These are phyloP conservation scores for Jasminum sambac DNA, from an alignment of 257 asterid species.

Conservation along the genomic window DNA sequence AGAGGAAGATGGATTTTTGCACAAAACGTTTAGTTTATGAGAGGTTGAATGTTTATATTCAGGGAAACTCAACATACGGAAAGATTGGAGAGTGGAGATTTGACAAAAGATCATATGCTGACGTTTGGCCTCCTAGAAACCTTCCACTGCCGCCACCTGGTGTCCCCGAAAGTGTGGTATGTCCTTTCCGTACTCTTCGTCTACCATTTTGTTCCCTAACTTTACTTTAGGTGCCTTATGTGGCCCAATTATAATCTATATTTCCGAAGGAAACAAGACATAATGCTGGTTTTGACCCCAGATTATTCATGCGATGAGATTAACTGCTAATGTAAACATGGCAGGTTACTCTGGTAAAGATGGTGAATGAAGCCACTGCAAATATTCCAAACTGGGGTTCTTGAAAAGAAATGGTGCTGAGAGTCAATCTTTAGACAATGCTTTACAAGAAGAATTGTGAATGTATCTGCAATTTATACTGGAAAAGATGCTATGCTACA, in stretches of 20 bases:
- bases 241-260: background rate
- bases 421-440: background rate
- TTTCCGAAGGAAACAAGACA: background rate
- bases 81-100: constrained; percentile 98
- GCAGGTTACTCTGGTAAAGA: constrained; percentile 84
- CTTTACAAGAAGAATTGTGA: background rate
- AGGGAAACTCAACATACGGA: constrained; percentile 85
- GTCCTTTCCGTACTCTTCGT: constrained; percentile 7
- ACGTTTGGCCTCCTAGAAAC: constrained; percentile 73
- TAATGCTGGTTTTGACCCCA: background rate
- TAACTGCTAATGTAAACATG: constrained; percentile 20
- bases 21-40: background rate
- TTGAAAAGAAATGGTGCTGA: constrained; percentile 20
- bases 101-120: constrained; percentile 78
- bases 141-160: constrained; percentile 92
- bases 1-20: background rate
- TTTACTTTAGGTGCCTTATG: background rate
- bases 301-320: background rate
- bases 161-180: constrained; percentile 93
- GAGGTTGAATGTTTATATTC: constrained; percentile 11
- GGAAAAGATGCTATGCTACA: background rate
- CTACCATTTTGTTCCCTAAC: background rate
- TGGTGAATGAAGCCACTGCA: constrained; percentile 90
- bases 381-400: constrained; percentile 86
- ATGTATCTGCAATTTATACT: background rate